A percentile compares a stretch with the other conserved stretches of the same genome.
phyloP scores from a whole-genome alignment of 192 early-diverging fungal genomes.

The Coemansia sp. region DNA sequence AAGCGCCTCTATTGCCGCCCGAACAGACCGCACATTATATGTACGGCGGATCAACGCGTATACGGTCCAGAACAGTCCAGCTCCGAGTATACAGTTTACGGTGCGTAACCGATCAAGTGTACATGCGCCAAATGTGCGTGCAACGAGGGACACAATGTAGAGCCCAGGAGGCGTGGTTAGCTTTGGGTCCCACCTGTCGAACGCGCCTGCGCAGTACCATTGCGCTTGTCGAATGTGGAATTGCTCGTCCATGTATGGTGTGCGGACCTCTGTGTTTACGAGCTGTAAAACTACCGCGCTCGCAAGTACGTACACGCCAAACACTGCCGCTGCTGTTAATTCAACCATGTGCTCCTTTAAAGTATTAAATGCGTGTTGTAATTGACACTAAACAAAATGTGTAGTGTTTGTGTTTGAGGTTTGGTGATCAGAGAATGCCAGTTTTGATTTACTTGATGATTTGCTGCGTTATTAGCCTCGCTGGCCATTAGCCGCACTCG shows the following conservation, averaged over 20 bases:
- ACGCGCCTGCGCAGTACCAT: constrained; percentile 74
- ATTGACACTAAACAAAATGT: too few species aligned
- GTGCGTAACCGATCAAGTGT: constrained; percentile 55
- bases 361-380: too few species aligned
- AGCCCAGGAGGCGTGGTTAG: constrained; percentile 97
- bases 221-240: constrained; percentile 94
- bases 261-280: constrained; percentile 17
- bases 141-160: constrained; percentile 57
- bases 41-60: constrained; percentile 38
- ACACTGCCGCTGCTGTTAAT: constrained; percentile 6
- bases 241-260: constrained; percentile 78
- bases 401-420: too few species aligned
- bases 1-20: constrained; percentile 36
- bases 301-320: constrained; percentile 25
- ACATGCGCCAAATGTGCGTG: constrained; percentile 18
- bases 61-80: constrained; percentile 56
- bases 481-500: too few species aligned
- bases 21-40: neutral
- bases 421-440: too few species aligned
- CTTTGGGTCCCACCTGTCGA: constrained; percentile 81
- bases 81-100: constrained; percentile 69
- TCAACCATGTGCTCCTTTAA: neutral
- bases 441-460: too few species aligned
- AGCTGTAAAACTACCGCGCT: constrained; percentile 32
- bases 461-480: too few species aligned